phyloP scores from a whole-genome alignment of 2,329 filamentous ascomycete genomes.

The Madurella mycetomatis region DNA sequence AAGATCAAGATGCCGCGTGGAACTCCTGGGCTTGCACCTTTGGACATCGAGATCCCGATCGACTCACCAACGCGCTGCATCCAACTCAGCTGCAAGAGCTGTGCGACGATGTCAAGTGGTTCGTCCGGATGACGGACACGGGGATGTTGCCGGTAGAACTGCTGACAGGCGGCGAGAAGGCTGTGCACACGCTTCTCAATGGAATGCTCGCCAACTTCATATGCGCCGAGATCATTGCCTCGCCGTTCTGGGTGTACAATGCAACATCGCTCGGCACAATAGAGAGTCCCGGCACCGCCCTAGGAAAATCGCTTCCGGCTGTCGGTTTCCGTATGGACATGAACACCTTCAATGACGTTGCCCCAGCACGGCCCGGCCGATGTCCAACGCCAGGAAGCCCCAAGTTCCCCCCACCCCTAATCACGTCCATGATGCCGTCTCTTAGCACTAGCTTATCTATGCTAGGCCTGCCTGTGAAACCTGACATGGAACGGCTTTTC shows the following conservation, averaged over 20 bases:
- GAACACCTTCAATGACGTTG: constrained; percentile 1
- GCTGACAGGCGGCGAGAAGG: constrained; percentile 2
- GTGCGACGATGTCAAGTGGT: constrained; percentile 1
- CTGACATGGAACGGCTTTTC: constrained; percentile 10
- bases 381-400: constrained; percentile 4
- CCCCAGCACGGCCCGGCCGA: neutral
- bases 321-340: constrained; percentile 10
- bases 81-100: constrained; percentile 15
- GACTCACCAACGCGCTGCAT: constrained; percentile 7
- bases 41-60: constrained; percentile 1
- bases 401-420: constrained; percentile 8
- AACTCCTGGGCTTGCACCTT: constrained; percentile 5
- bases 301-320: neutral
- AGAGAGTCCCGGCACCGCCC: constrained; percentile 4
- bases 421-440: constrained; percentile 6
- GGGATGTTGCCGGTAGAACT: constrained; percentile 1
- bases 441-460: neutral
- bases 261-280: constrained; percentile 4
- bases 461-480: constrained; percentile 3
- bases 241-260: constrained; percentile 8
- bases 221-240: constrained; percentile 3
- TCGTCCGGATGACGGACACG: constrained; percentile 9
- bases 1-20: constrained; percentile 2
- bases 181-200: constrained; percentile 6
- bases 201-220: constrained; percentile 15